Evolutionary conservation across 2,329 filamentous ascomycete genomes (phyloP).

Genomic region (Paramyrothecium roridum): DNA sequence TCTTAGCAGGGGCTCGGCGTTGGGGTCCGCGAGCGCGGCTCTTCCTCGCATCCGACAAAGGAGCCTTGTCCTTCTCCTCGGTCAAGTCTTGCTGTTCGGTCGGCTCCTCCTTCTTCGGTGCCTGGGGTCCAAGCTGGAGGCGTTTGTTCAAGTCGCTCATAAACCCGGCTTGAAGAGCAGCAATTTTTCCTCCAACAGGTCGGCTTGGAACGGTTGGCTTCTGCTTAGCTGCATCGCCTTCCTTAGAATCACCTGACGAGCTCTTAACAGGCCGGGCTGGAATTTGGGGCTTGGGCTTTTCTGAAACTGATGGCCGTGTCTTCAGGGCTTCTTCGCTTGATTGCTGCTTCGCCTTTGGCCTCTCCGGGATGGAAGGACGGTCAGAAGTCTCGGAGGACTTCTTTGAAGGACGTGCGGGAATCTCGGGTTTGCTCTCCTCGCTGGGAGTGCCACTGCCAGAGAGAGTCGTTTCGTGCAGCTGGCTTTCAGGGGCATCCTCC

Average conservation of each 20-base stretch:
- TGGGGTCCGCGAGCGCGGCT: conserved; percentile 84
- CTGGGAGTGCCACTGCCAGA: conserved; percentile 22
- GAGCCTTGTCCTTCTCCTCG: conserved; percentile 66
- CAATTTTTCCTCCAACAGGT: conserved; percentile 81
- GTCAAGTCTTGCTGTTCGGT: conserved; percentile 50
- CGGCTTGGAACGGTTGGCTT: conserved; percentile 79
- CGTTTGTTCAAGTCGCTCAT: conserved; percentile 91
- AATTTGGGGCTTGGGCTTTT: conserved; percentile 56
- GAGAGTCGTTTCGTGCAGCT: conserved; percentile 75
- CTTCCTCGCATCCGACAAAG: conserved; percentile 87
- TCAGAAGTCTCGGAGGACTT: conserved; percentile 33
- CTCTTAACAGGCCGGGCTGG: conserved; percentile 62
- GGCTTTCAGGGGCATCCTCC: conserved; percentile 88
- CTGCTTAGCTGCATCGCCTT: conserved; percentile 54
- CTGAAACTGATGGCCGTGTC: conserved; percentile 41
- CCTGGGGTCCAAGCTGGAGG: conserved; percentile 80
- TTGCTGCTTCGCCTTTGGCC: conserved; percentile 49
- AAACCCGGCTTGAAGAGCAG: conserved; percentile 85
- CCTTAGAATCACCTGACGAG: conserved; percentile 34
- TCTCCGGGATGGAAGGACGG: conserved; percentile 45
- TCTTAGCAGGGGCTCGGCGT: conserved; percentile 63
- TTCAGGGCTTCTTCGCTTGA: conserved; percentile 32
- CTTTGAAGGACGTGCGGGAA: conserved; percentile 30
- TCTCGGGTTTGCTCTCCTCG: conserved; percentile 22
- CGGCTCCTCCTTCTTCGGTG: conserved; percentile 70